phyloP scores from a whole-genome alignment of 768 basidiomycete genomes.

The Tulasnella sp. region DNA sequence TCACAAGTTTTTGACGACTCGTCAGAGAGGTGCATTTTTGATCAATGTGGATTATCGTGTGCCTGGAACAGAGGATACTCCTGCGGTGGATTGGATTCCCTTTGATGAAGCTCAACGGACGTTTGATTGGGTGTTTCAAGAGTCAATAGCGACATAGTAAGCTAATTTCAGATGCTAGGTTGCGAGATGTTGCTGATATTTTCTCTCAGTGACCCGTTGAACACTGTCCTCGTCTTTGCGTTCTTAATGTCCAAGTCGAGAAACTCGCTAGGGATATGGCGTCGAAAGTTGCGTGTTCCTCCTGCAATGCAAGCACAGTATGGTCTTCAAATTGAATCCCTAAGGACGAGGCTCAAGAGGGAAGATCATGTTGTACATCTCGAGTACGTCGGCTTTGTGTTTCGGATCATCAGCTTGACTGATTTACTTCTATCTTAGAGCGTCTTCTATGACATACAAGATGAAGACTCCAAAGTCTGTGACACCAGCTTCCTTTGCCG shows the following conservation, averaged over 20 bases:
- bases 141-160: conserved; percentile 15
- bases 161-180: background rate
- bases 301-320: background rate
- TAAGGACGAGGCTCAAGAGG: conserved; percentile 6
- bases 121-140: conserved; percentile 14
- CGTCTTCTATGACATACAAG: too few relatives aligned
- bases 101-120: conserved; percentile 14
- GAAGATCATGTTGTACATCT: conserved; percentile 13
- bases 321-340: background rate
- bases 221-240: conserved; percentile 15
- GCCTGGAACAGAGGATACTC: background rate
- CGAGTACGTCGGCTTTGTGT: conserved; percentile 8
- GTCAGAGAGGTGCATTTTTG: conserved; percentile 11
- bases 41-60: conserved; percentile 12
- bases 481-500: too few relatives aligned
- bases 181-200: background rate
- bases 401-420: background rate
- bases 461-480: too few relatives aligned
- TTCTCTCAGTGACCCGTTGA: conserved; percentile 15
- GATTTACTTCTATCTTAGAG: background rate
- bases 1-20: conserved; percentile 8
- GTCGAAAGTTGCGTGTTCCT: conserved; percentile 14
- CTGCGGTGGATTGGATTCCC: conserved; percentile 15
- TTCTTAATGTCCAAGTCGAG: conserved; percentile 16
- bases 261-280: conserved; percentile 17